Evolutionary conservation across 1,284 basidiomycete genomes (phyloP).

Genomic region (Ustilago curta): DNA sequence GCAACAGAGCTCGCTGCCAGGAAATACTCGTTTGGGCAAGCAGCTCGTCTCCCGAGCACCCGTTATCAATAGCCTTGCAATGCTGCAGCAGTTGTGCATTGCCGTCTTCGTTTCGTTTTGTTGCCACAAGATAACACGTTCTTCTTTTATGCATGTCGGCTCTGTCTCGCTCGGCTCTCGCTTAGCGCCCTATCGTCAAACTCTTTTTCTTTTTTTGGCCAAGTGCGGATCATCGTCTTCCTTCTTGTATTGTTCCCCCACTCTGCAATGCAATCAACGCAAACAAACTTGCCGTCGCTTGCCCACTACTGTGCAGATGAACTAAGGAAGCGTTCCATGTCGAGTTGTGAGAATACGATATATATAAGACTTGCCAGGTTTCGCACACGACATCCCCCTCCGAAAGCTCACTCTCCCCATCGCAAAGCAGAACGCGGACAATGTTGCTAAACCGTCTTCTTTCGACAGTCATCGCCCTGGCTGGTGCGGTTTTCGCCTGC

Average conservation of each 20-base stretch:
- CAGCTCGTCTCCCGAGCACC: background rate
- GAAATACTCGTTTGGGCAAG: no score
- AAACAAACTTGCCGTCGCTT: background rate
- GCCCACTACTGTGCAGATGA: background rate
- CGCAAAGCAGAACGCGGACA: background rate
- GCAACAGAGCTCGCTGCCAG: no score
- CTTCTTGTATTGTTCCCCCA: background rate
- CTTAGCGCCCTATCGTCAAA: constrained; percentile 15
- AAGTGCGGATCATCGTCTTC: constrained; percentile 22
- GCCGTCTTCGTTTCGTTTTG: background rate
- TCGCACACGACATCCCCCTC: constrained; percentile 23
- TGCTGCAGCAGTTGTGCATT: background rate
- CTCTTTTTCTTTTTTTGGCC: background rate
- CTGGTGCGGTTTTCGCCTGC: constrained; percentile 18
- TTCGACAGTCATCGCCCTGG: constrained; percentile 12
- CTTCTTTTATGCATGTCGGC: constrained; percentile 11
- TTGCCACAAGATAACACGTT: constrained; percentile 12
- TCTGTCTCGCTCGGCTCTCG: constrained; percentile 26
- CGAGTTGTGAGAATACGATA: background rate
- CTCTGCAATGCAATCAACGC: background rate
- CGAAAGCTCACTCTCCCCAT: background rate
- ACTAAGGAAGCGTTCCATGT: no score
- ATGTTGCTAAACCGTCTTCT: constrained; percentile 20
- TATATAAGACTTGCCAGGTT: background rate
- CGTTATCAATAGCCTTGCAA: background rate